phyloP scores from a whole-genome alignment of 805 yeast genomes.

The Sugiyamaella boreocaroliniensis region DNA sequence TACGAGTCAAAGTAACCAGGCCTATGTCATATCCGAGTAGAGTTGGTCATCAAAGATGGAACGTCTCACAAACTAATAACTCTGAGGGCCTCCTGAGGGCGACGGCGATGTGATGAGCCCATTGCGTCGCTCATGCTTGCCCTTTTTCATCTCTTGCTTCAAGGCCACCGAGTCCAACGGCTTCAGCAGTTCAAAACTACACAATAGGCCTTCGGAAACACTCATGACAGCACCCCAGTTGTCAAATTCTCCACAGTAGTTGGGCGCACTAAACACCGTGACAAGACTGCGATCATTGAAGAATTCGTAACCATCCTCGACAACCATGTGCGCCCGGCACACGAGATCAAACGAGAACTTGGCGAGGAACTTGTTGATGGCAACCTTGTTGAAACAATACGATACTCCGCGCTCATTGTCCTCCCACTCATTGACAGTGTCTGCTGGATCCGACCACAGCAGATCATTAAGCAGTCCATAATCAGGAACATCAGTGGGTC shows the following conservation, averaged over 20 bases:
- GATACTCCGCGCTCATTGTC: slow-evolving; percentile 82
- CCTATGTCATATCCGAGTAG: not conserved
- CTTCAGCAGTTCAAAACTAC: slow-evolving; percentile 88
- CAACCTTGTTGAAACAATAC: slow-evolving; percentile 71
- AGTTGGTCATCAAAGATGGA: not conserved
- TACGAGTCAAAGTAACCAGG: too few species aligned
- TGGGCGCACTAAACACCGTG: slow-evolving; percentile 70
- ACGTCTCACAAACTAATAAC: slow-evolving; percentile 6
- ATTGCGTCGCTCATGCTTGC: slow-evolving; percentile 73
- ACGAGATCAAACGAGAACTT: slow-evolving; percentile 75
- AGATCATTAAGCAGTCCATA: slow-evolving; percentile 71
- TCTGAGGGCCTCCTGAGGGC: slow-evolving; percentile 14
- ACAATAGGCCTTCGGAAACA: slow-evolving; percentile 83
- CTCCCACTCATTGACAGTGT: slow-evolving; percentile 77
- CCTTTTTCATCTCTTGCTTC: slow-evolving; percentile 90
- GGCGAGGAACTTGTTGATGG: slow-evolving; percentile 67
- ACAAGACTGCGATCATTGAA: slow-evolving; percentile 66
- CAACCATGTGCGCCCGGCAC: slow-evolving; percentile 85
- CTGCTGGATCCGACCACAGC: slow-evolving; percentile 83
- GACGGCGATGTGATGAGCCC: slow-evolving; percentile 10
- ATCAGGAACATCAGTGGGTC: slow-evolving; percentile 86
- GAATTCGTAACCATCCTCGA: slow-evolving; percentile 73
- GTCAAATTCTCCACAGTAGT: slow-evolving; percentile 77
- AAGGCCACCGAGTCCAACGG: slow-evolving; percentile 90
- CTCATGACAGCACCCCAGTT: slow-evolving; percentile 99